Conservation (phyloP, 2,329 filamentous ascomycete species). For the Grosmannia huntii region DNA sequence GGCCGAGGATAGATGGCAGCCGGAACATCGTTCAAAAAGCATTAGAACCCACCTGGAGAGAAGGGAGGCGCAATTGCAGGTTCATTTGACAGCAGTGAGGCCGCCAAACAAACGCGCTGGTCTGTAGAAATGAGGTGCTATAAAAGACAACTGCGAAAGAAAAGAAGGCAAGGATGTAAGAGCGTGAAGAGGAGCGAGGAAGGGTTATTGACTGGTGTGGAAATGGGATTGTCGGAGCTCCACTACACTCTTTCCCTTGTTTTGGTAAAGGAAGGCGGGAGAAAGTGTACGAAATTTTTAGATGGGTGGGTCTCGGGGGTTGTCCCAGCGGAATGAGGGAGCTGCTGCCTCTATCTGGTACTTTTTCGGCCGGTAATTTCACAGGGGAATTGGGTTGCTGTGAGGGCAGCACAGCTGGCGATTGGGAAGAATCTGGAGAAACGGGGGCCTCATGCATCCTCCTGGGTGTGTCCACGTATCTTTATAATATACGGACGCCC, state of each 20-base stretch:
- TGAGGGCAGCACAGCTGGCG: background rate
- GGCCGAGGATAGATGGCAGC: background rate
- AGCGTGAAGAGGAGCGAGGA: background rate
- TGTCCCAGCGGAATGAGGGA: background rate
- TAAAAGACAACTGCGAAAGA: background rate
- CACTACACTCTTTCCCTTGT: background rate
- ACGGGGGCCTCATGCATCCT: background rate
- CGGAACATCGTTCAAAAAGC: too few relatives aligned
- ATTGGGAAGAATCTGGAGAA: background rate
- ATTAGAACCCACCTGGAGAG: slow-evolving; percentile 45
- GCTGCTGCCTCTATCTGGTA: background rate
- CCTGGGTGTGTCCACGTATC: background rate
- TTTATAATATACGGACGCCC: background rate
- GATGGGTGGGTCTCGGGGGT: background rate
- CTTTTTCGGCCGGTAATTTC: background rate
- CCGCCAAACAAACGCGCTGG: slow-evolving; percentile 88
- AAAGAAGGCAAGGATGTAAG: slow-evolving; percentile 8
- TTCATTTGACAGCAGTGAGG: slow-evolving; percentile 88
- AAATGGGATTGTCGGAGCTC: background rate
- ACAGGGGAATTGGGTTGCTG: background rate
- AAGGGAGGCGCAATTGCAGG: slow-evolving; percentile 63
- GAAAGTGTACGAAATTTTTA: slow-evolving; percentile 9
- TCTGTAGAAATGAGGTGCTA: slow-evolving; percentile 8
- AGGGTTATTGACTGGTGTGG: background rate
- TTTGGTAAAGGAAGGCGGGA: slow-evolving; percentile 7